These are phyloP conservation scores for Coemansia brasiliensis DNA, from an alignment of 192 early-diverging fungal species.

Conservation along the genomic window DNA sequence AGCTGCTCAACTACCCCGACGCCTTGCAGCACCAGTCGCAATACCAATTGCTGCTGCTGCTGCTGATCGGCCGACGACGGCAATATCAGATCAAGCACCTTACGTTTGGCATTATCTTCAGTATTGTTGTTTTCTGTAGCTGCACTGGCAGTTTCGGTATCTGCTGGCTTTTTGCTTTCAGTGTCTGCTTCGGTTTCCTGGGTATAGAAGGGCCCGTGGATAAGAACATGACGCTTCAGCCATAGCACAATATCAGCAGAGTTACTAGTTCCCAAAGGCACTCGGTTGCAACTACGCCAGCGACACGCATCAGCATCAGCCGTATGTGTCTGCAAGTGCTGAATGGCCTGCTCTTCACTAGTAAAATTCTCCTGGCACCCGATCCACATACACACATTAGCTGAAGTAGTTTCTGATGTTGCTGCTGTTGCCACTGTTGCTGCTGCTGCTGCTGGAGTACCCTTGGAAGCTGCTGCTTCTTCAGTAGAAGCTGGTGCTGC, in stretches of 20 bases:
- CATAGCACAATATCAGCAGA: constrained; percentile 12
- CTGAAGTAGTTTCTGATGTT: not conserved
- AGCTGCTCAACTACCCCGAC: constrained; percentile 47
- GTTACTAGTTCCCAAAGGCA: constrained; percentile 6
- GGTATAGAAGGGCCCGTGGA: constrained; percentile 29
- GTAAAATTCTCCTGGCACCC: constrained; percentile 26
- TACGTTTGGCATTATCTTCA: not conserved
- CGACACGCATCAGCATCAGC: constrained; percentile 38
- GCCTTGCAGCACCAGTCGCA: constrained; percentile 38
- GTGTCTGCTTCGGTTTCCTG: not conserved
- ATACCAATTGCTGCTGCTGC: constrained; percentile 16
- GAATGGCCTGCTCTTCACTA: constrained; percentile 29
- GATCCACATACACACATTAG: constrained; percentile 31
- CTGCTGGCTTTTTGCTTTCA: not conserved
- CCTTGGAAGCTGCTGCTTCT: too few relatives aligned
- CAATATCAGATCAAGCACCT: constrained; percentile 10
- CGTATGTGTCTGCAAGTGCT: constrained; percentile 20
- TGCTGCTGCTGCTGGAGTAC: not conserved
- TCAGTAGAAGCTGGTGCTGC: not conserved
- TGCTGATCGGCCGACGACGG: constrained; percentile 15
- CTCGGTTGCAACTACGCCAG: constrained; percentile 44
- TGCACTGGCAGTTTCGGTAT: not conserved
- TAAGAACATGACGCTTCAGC: constrained; percentile 33
- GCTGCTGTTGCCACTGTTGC: not conserved
- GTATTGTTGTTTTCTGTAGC: not conserved